These are phyloP conservation scores for Ogataea nakhonphanomensis DNA, from an alignment of 805 yeast genomes.

Conservation along the genomic window DNA sequence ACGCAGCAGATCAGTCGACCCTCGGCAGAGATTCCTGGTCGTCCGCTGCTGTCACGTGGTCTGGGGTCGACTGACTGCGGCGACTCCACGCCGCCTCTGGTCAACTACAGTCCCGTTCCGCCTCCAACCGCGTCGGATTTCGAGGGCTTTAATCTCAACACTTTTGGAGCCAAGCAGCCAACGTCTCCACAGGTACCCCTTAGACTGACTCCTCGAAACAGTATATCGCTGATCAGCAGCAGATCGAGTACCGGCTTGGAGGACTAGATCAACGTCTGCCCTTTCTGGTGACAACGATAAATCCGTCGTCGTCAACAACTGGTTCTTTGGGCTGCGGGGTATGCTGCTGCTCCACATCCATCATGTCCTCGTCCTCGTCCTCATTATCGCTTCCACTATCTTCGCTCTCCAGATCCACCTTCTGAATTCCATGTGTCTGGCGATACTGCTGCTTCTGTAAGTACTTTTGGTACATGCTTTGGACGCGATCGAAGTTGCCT, in stretches of 20 bases:
- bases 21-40: constrained; percentile 3
- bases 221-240: constrained; percentile 2
- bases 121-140: constrained; percentile 14
- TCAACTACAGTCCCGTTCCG: constrained; percentile 18
- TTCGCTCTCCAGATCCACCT: constrained; percentile 49
- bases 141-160: constrained; percentile 8
- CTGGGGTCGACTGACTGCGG: not conserved
- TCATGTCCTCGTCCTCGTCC: constrained; percentile 32
- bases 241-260: constrained; percentile 1
- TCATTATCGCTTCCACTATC: constrained; percentile 43
- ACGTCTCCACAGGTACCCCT: constrained; percentile 17
- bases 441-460: constrained; percentile 45
- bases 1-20: not conserved
- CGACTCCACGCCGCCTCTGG: constrained; percentile 11
- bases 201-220: constrained; percentile 23
- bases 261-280: constrained; percentile 41
- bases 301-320: constrained; percentile 89
- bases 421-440: constrained; percentile 27
- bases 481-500: constrained; percentile 52
- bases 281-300: constrained; percentile 77
- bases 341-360: constrained; percentile 26
- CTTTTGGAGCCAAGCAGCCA: constrained; percentile 2
- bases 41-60: constrained; percentile 5
- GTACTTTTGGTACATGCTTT: constrained; percentile 58
- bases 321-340: constrained; percentile 46